These are phyloP conservation scores for Sugiyamaella paludigena DNA, from an alignment of 1,139 yeast genomes.

Conservation along the genomic window DNA sequence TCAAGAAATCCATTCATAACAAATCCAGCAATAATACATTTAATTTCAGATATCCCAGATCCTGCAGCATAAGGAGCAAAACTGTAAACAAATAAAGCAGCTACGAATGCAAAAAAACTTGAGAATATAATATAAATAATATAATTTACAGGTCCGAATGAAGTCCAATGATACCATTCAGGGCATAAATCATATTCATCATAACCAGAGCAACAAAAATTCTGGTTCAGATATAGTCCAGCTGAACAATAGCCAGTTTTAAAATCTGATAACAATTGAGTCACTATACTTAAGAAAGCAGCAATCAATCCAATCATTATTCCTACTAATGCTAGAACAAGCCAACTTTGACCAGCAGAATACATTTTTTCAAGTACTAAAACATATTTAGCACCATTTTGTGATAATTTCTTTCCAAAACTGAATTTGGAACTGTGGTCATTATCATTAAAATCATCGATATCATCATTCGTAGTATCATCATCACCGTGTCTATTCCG, in stretches of 20 bases:
- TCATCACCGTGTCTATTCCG: background rate
- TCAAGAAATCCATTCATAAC: slow-evolving; percentile 75
- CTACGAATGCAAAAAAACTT: slow-evolving; percentile 55
- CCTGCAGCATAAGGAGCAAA: slow-evolving; percentile 95
- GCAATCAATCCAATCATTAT: slow-evolving; percentile 77
- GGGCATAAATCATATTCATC: slow-evolving; percentile 42
- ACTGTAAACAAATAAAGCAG: slow-evolving; percentile 65
- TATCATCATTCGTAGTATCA: background rate
- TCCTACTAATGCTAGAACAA: slow-evolving; percentile 74
- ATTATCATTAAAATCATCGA: background rate
- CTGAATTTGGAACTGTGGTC: slow-evolving; percentile 2
- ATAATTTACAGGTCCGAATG: slow-evolving; percentile 49
- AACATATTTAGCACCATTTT: slow-evolving; percentile 1
- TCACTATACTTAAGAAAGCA: slow-evolving; percentile 71
- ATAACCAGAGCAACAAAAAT: slow-evolving; percentile 76
- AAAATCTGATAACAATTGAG: slow-evolving; percentile 82
- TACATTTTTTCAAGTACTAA: slow-evolving; percentile 33
- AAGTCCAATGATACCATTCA: slow-evolving; percentile 40
- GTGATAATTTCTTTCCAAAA: background rate
- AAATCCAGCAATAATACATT: slow-evolving; percentile 92
- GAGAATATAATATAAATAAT: slow-evolving; percentile 59
- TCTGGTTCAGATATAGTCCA: slow-evolving; percentile 66
- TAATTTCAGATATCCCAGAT: slow-evolving; percentile 94
- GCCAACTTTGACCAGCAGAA: slow-evolving; percentile 65
- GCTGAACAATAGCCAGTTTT: slow-evolving; percentile 73